Conservation (phyloP, 1,284 basidiomycete species). For the Macrocystidia cucumis region DNA sequence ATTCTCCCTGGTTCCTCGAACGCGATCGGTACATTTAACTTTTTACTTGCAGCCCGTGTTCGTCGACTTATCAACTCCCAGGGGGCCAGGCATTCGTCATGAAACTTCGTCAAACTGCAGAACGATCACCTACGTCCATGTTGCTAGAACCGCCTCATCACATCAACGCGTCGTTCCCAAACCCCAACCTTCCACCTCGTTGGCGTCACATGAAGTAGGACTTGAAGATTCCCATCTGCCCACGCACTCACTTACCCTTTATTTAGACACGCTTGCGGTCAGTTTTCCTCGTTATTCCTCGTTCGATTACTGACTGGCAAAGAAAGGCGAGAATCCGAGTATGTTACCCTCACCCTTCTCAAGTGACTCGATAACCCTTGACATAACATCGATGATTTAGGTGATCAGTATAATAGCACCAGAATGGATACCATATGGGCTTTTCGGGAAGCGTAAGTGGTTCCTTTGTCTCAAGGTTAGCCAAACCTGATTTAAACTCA, state of each 20-base stretch:
- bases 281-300: too few relatives aligned
- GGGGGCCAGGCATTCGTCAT: constrained; percentile 62
- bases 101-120: constrained; percentile 50
- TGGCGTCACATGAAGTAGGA: constrained; percentile 58
- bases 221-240: too few relatives aligned
- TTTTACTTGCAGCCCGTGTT: too few relatives aligned
- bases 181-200: constrained; percentile 24
- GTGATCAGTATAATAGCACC: constrained; percentile 26
- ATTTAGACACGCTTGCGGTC: too few relatives aligned
- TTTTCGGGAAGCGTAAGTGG: constrained; percentile 39
- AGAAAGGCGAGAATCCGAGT: too few relatives aligned
- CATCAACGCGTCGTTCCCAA: constrained; percentile 30
- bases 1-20: constrained; percentile 37
- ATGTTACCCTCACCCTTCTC: too few relatives aligned
- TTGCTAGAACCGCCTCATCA: constrained; percentile 48
- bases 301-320: too few relatives aligned
- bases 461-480: not conserved
- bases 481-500: not conserved
- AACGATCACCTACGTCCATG: constrained; percentile 49
- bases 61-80: constrained; percentile 11
- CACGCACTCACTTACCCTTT: too few relatives aligned
- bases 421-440: constrained; percentile 60
- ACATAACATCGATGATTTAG: constrained; percentile 19
- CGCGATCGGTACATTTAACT: constrained; percentile 30
- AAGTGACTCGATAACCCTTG: too few relatives aligned